Base-by-base conservation (phyloP, 306 rosid genomes). In the Glycine latifolia region DNA sequence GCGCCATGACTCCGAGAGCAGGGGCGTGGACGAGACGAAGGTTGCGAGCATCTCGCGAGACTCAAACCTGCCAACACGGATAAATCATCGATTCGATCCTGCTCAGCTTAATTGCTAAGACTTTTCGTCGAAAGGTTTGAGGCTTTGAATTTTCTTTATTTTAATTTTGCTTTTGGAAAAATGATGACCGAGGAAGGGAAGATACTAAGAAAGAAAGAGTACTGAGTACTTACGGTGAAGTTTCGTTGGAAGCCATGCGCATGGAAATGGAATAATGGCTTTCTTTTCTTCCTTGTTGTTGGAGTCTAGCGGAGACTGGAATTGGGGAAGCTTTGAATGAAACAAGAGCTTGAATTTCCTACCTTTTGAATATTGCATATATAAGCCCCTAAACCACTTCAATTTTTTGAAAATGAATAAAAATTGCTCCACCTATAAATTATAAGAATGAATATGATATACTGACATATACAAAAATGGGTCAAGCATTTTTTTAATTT, bases 1-100 rank as follows among this genome's bases (percentile, higher is more conserved):
- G 70, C 83, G 81, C 99, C 99, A 95, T 3, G 99, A 90, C 41
- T 95, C 89, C 13, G 73, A 11, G 54, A 95, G 82, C 85, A 95
- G 79, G 2, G 92, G 97, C 41, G 93, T 95, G 2, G 97, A 91
- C 1, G 87, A 84, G 83, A 95, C 14, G 35, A 93, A 85, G 5
- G 88, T 84, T 0, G 97, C 94, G 46, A 90, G 73, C 90, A 85
- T 85, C 91, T 92, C 97, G 74, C 95, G 86, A 41, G 86, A 86
- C 89, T 95, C 97, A 80, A 95, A 92, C 86, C 97, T 91, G 79
- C 6, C 0, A 26, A 0, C 31, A 33, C 10, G 11, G 50, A 12
- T 39, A 9, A 67, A 67, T 67, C 11, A 67, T 20, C 20, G n/a
- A n/a, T n/a, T n/a, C n/a, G n/a, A n/a, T n/a, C n/a, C 26, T 20